phyloP scores from a whole-genome alignment of 345 rosid genomes.

The Melastoma malabathricum region DNA sequence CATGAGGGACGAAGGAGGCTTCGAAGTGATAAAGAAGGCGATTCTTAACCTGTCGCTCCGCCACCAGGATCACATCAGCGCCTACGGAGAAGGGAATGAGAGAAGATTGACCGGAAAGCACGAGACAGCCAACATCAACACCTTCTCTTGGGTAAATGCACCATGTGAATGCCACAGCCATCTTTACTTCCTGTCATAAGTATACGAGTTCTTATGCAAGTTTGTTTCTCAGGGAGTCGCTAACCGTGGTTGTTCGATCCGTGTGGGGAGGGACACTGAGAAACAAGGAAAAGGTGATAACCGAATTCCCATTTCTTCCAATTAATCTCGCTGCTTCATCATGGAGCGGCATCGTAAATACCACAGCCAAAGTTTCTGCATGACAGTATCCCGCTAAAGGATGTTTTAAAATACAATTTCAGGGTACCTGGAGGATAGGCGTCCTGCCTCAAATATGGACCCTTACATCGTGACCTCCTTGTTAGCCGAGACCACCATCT shows the following conservation, averaged over 20 bases:
- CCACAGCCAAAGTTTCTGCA: too few species aligned
- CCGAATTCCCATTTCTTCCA: not conserved
- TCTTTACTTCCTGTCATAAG: not conserved
- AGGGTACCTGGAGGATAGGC: slow-evolving; percentile 89
- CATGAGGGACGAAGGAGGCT: slow-evolving; percentile 95
- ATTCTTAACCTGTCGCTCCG: slow-evolving; percentile 84
- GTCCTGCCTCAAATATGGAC: slow-evolving; percentile 96
- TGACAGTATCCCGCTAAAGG: too few species aligned
- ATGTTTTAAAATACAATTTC: too few species aligned
- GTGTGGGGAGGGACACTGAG: slow-evolving; percentile 98
- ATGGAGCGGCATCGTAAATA: too few species aligned
- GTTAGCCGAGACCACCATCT: slow-evolving; percentile 61
- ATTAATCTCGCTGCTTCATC: too few species aligned
- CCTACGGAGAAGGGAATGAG: slow-evolving; percentile 98
- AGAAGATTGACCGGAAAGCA: slow-evolving; percentile 95
- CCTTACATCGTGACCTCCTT: slow-evolving; percentile 63
- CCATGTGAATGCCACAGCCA: not conserved
- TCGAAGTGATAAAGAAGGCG: slow-evolving; percentile 76
- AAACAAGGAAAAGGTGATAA: slow-evolving; percentile 67
- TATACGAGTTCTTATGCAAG: not conserved
- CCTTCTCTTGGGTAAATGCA: slow-evolving; percentile 78
- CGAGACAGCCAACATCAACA: slow-evolving; percentile 82
- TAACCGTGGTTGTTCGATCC: slow-evolving; percentile 90
- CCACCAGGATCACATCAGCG: slow-evolving; percentile 76
- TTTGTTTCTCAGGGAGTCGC: slow-evolving; percentile 65